Conservation (phyloP, 1,139 yeast species). For the Blastobotrys aristatus region DNA sequence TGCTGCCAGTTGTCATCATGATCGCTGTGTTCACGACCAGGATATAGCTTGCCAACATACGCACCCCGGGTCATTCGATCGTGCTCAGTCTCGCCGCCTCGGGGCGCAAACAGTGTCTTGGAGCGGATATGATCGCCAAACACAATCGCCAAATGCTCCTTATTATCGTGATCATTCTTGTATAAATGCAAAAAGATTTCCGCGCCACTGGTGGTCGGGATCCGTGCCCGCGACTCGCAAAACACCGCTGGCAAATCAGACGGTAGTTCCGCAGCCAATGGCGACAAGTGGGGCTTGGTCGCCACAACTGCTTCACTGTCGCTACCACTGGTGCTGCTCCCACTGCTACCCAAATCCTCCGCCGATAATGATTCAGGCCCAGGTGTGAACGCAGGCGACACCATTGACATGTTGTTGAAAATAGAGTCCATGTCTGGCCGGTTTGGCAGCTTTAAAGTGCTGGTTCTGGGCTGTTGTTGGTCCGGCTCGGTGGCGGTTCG, state of each 20-base stretch:
- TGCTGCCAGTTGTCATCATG: slow-evolving; percentile 27
- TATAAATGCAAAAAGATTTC: slow-evolving; percentile 90
- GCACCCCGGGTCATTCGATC: slow-evolving; percentile 98
- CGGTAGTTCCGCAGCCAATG: slow-evolving; percentile 15
- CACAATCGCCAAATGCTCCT: slow-evolving; percentile 95
- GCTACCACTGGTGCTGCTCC: background rate
- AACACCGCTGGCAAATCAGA: slow-evolving; percentile 59
- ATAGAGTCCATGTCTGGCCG: slow-evolving; percentile 1
- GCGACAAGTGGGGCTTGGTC: background rate
- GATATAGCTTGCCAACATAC: slow-evolving; percentile 79
- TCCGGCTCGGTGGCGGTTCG: background rate
- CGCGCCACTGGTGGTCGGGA: slow-evolving; percentile 89
- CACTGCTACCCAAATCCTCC: slow-evolving; percentile 2
- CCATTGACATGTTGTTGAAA: slow-evolving; percentile 31
- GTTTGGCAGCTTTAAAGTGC: background rate
- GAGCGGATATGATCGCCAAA: slow-evolving; percentile 91
- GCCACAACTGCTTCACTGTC: background rate
- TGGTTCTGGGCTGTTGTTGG: background rate
- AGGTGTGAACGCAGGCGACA: slow-evolving; percentile 36
- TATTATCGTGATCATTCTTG: slow-evolving; percentile 76
- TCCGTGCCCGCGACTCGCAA: slow-evolving; percentile 88
- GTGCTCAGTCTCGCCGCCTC: slow-evolving; percentile 73
- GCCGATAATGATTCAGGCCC: slow-evolving; percentile 11
- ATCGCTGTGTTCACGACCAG: slow-evolving; percentile 60
- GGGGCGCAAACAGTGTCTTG: slow-evolving; percentile 55